Conservation (phyloP, 2,329 filamentous ascomycete genomes). For the Periconia macrospinosa region DNA sequence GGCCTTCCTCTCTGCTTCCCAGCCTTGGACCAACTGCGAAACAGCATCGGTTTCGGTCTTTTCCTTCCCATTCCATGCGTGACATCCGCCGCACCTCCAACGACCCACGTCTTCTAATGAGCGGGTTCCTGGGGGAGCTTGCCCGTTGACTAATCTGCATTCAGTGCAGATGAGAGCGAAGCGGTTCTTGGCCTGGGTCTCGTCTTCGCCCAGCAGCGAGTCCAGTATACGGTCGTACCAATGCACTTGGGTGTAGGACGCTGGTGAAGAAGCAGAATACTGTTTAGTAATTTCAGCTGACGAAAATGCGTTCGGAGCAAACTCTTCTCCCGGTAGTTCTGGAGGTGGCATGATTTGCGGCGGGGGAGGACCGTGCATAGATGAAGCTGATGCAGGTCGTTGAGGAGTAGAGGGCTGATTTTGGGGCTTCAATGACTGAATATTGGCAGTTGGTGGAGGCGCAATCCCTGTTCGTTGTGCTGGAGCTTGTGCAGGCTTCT, state of each 20-base stretch:
- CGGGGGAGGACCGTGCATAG: constrained; percentile 24
- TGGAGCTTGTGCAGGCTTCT: constrained; percentile 29
- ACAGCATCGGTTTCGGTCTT: constrained; percentile 72
- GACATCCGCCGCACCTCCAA: constrained; percentile 90
- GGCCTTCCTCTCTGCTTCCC: constrained; percentile 57
- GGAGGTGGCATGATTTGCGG: constrained; percentile 20
- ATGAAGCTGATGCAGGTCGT: constrained; percentile 14
- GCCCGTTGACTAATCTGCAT: constrained; percentile 91
- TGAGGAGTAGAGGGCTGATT: constrained; percentile 37
- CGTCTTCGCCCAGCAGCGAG: constrained; percentile 89
- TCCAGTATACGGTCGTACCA: constrained; percentile 98
- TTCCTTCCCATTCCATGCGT: constrained; percentile 77
- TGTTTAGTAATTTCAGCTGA: constrained; percentile 29
- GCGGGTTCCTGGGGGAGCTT: constrained; percentile 85
- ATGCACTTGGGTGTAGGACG: constrained; percentile 53
- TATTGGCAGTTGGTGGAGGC: constrained; percentile 68
- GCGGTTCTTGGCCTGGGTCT: constrained; percentile 87
- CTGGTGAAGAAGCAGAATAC: constrained; percentile 39
- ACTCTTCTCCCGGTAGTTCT: constrained; percentile 57
- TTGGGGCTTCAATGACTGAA: constrained; percentile 44
- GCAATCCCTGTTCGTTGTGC: constrained; percentile 56
- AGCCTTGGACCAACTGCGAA: constrained; percentile 28
- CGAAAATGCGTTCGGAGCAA: constrained; percentile 71
- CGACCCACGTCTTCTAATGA: constrained; percentile 75
- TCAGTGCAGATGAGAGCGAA: constrained; percentile 80